These are phyloP conservation scores for Euphorbia tirucalli DNA, from an alignment of 345 rosid species.

Conservation along the genomic window DNA sequence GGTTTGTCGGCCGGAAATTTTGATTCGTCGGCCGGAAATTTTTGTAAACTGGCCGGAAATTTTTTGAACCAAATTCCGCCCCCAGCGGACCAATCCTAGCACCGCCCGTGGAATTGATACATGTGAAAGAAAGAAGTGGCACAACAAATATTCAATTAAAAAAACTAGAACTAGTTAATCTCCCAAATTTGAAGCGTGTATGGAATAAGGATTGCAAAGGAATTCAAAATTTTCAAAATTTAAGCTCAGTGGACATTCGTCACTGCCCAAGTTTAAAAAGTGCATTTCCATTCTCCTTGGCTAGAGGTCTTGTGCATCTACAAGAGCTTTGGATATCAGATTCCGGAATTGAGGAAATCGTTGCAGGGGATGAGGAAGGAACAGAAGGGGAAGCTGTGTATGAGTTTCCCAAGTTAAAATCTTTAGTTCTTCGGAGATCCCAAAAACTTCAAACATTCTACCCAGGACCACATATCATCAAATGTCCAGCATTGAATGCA, in stretches of 20 bases:
- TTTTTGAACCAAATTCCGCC: too few relatives aligned
- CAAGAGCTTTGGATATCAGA: background rate
- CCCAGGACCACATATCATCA: background rate
- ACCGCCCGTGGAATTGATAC: too few relatives aligned
- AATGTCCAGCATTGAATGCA: slow-evolving; percentile 18
- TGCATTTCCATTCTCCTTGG: slow-evolving; percentile 19
- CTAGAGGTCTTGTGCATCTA: slow-evolving; percentile 3
- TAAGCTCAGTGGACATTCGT: background rate
- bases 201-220: slow-evolving; percentile 13
- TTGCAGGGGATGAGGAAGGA: slow-evolving; percentile 16
- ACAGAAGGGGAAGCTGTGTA: background rate
- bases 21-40: too few relatives aligned
- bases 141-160: background rate
- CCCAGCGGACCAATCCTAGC: too few relatives aligned
- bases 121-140: background rate
- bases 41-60: too few relatives aligned
- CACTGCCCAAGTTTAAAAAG: slow-evolving; percentile 1
- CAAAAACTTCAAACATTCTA: slow-evolving; percentile 16
- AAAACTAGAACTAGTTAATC: fast-evolving
- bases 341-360: slow-evolving; percentile 20
- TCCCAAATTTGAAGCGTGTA: slow-evolving; percentile 9
- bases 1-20: too few relatives aligned
- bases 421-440: background rate
- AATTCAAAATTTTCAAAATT: slow-evolving; percentile 1
- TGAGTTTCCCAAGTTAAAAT: slow-evolving; percentile 16